These are phyloP conservation scores for Sphaerostilbella broomeana DNA, from an alignment of 2,329 filamentous ascomycete genomes.

Conservation along the genomic window DNA sequence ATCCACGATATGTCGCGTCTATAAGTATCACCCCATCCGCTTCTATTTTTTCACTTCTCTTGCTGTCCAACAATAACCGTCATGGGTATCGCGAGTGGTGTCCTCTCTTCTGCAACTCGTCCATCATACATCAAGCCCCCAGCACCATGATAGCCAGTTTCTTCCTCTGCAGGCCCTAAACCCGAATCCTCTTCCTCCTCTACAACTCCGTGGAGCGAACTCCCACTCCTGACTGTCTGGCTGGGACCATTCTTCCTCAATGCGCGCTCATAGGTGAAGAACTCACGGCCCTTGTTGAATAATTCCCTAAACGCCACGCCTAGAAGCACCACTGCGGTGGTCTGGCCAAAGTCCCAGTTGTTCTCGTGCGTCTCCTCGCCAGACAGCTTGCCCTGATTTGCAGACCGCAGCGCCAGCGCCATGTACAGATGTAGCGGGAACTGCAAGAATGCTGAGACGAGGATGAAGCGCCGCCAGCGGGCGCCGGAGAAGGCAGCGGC, in stretches of 20 bases:
- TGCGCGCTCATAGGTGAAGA: slow-evolving; percentile 10
- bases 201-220: too few relatives aligned
- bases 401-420: slow-evolving; percentile 24
- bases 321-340: slow-evolving; percentile 24
- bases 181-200: too few relatives aligned
- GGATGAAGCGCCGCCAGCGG: slow-evolving; percentile 17
- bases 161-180: neutral
- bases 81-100: neutral
- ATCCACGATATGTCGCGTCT: too few relatives aligned
- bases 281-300: slow-evolving; percentile 18
- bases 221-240: too few relatives aligned
- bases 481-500: slow-evolving; percentile 15
- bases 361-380: slow-evolving; percentile 18
- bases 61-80: too few relatives aligned
- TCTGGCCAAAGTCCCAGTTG: slow-evolving; percentile 28
- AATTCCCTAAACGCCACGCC: slow-evolving; percentile 19
- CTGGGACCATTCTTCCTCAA: slow-evolving; percentile 1
- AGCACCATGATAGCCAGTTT: neutral
- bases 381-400: slow-evolving; percentile 20
- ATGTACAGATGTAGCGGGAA: slow-evolving; percentile 29
- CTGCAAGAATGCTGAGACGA: slow-evolving; percentile 22
- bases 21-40: too few relatives aligned
- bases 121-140: neutral
- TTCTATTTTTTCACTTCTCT: too few relatives aligned
- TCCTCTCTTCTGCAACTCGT: neutral